Evolutionary conservation across 2,329 filamentous ascomycete species (phyloP).

Genomic region (Pyrenophora teres): DNA sequence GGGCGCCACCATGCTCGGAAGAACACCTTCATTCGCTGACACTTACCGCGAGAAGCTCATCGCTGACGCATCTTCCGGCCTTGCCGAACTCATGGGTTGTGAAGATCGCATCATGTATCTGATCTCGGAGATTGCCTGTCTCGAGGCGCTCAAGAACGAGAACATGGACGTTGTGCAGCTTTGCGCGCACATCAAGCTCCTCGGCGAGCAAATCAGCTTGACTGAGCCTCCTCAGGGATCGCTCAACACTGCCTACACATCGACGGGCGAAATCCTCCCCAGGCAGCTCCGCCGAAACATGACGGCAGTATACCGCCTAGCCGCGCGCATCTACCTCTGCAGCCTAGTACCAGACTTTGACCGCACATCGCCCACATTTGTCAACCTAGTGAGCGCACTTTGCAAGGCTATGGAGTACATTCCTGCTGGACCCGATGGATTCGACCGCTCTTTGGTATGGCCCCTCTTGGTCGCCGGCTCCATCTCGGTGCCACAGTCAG

Average conservation of each 20-base stretch:
- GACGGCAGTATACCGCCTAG: constrained; percentile 86
- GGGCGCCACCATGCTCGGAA: constrained; percentile 87
- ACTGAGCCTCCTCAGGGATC: constrained; percentile 66
- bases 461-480: constrained; percentile 87
- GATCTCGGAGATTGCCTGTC: constrained; percentile 94
- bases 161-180: constrained; percentile 82
- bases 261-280: constrained; percentile 75
- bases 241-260: constrained; percentile 58
- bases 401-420: constrained; percentile 78
- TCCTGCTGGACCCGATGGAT: constrained; percentile 78
- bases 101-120: constrained; percentile 97
- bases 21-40: constrained; percentile 85
- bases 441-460: constrained; percentile 91
- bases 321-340: constrained; percentile 95
- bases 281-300: constrained; percentile 87
- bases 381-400: constrained; percentile 78
- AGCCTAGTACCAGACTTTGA: constrained; percentile 88
- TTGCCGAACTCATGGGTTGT: constrained; percentile 95
- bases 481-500: constrained; percentile 71
- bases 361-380: constrained; percentile 72
- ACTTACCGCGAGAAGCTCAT: constrained; percentile 96
- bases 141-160: constrained; percentile 82
- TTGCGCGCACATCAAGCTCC: constrained; percentile 85
- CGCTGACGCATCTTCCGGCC: constrained; percentile 66
- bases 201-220: constrained; percentile 82